Base-by-base conservation (phyloP, 176 grass and related monocot genomes). In the Luzula sylvatica region DNA sequence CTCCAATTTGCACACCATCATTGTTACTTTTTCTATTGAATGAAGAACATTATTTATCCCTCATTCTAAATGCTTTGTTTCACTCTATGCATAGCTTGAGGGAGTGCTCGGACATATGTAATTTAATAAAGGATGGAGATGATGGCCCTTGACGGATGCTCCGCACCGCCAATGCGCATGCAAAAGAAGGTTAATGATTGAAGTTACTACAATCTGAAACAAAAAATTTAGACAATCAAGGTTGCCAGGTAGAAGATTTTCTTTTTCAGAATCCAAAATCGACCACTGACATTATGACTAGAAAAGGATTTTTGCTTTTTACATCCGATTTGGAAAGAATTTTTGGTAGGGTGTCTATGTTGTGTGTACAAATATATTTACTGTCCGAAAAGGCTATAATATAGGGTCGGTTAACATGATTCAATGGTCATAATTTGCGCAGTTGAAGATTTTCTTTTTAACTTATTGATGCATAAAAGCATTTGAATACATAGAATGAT, bases 71-170 rank as follows among this genome's bases (percentile, higher is more conserved):
- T 19, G 26, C 23, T 28, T 25, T 49, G 16, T 47, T 45, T 8
- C 11, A 18, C 9, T 35, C 30, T 64, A 3, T 64, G 24, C 24
- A 35, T 64, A 64, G 60, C 42, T 50, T 64, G 42, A 49, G 60
- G 43, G 60, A 64, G 30, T 64, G 60, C 14, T 27, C 60, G 11
- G 60, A 50, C 60, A 64, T 64, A 48, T 64, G 60, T 45, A 64
- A 64, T 45, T 49, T 64, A 21, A 64, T 50, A 30, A 64, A 64
- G 24, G 60, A 64, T 22, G 60, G 60, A 35, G 43, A 64, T 35
- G 60, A 64, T 49, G 60, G 60, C 21, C 60, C 60, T 50, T 64
- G 9, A 64, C 8, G 7, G 25, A 64, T 49, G 59, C 2, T 19
- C 15, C 46, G 23, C 27, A n/a, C 11, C 26, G 17, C 27, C 22